A percentile compares a stretch with the other conserved stretches of the same genome.
Conservation (phyloP, 2,329 filamentous ascomycete genomes). For the Trichoderma semiorbis region DNA sequence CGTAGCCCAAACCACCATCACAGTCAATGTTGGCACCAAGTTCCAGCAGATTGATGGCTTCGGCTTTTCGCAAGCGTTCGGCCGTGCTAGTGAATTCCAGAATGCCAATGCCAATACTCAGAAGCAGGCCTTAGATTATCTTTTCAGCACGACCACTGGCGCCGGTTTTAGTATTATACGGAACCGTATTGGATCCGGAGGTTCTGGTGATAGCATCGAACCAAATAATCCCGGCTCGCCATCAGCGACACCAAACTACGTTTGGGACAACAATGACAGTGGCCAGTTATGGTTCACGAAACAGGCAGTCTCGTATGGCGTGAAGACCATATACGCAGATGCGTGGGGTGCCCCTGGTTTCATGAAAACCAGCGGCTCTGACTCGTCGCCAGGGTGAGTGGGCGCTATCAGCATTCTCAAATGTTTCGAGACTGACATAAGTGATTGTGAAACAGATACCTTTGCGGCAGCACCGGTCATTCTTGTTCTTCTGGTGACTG, state of each 20-base stretch:
- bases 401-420: not conserved
- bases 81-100: not conserved
- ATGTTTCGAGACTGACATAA: not conserved
- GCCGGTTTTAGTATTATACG: constrained; percentile 8
- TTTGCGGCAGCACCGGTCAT: not conserved
- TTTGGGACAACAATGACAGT: constrained; percentile 2
- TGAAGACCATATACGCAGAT: not conserved
- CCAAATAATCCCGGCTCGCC: constrained; percentile 3
- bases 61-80: constrained; percentile 9
- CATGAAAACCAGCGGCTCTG: constrained; percentile 8
- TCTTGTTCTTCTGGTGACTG: constrained; percentile 5
- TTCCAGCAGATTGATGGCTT: constrained; percentile 8
- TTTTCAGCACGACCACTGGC: constrained; percentile 3
- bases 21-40: not conserved
- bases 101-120: constrained; percentile 4
- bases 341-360: constrained; percentile 10
- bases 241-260: not conserved
- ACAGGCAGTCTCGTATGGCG: constrained; percentile 1
- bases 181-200: constrained; percentile 5
- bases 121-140: not conserved
- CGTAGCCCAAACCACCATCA: constrained; percentile 1
- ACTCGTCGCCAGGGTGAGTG: not conserved
- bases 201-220: constrained; percentile 3
- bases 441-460: not conserved
- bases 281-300: constrained; percentile 4